Base-by-base conservation (phyloP, 1,139 yeast species). In the Hansenula lynferdii region DNA sequence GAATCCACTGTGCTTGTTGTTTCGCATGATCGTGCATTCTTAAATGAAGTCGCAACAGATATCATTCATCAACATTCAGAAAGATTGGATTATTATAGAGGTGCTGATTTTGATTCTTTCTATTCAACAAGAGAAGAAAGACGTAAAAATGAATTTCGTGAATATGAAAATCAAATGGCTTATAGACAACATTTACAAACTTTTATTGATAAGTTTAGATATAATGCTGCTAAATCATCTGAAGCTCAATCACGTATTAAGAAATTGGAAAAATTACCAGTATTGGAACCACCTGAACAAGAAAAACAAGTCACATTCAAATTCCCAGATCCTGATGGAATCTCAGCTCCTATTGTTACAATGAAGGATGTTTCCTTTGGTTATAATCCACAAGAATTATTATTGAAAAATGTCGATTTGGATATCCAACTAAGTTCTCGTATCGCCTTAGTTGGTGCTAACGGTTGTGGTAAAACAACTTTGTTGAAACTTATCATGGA, bases 231-330 rank as follows among this genome's bases (percentile, higher is more conserved):
- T 71, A 77, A 92, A 75, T 98, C 94, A 44, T 86, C 85, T 67
- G 98, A 92, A 72, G 99, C 99, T 49, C 92, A 92, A 69, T 92
- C 98, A 34, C 87, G 97, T 72, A 98, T 94, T 77, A 92, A 94
- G 82, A 94, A 92, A 62, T 77, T 92, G 67, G 98, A 92, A 70
- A 94, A 94, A 81, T 94, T 92, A 98, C 98, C 92, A 71, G 78
- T 92, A 58, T 85, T 92, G 59, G 87, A 86, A 68, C 82, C 95
- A 42, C 98, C 94, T 50, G 90, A 80, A 43, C 85, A 86, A 38
- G 98, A 92, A 64, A 86, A 77, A 69, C 96, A 89, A 25, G 92
- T 92, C 66, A 79, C 95, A 3, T 92, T 92, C 78, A 77, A 85
- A 60, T 92, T 94, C 77, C 90, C 97, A 41, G 90, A 81, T 33